Evolutionary conservation across 2,329 filamentous ascomycete genomes (phyloP).

Genomic region (Dactylonectria estremocensis): DNA sequence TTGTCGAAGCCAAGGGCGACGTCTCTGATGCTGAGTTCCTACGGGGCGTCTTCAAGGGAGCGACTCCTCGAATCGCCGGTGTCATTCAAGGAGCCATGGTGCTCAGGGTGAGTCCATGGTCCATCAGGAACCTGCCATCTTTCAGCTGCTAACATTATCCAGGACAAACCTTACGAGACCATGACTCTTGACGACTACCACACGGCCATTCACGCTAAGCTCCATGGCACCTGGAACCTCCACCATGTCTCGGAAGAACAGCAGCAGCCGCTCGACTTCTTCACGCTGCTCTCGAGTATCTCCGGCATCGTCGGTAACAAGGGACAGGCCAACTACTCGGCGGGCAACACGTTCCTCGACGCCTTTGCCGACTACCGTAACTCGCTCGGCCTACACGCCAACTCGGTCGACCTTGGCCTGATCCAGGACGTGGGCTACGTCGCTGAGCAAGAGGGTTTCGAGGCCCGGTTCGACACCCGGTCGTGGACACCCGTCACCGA

Average conservation of each 20-base stretch:
- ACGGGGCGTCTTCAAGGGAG: neutral
- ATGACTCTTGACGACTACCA: conserved; percentile 15
- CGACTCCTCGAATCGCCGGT: conserved; percentile 11
- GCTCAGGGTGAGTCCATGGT: conserved; percentile 9
- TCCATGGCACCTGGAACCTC: conserved; percentile 20
- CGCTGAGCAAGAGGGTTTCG: conserved; percentile 21
- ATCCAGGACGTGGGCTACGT: conserved; percentile 41
- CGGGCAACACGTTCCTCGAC: conserved; percentile 10
- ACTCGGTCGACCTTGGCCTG: conserved; percentile 48
- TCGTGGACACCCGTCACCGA: conserved; percentile 48
- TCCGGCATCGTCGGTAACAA: conserved; percentile 29
- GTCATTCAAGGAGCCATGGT: conserved; percentile 19
- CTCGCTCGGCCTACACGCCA: conserved; percentile 44
- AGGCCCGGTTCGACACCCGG: conserved; percentile 12
- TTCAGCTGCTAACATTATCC: neutral
- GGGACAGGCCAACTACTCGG: conserved; percentile 15
- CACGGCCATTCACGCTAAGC: conserved; percentile 10
- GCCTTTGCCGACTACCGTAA: conserved; percentile 36
- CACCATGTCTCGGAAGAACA: conserved; percentile 2
- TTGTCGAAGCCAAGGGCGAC: neutral
- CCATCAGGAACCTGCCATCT: neutral
- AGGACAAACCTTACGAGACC: conserved; percentile 18
- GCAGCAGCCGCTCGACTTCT: conserved; percentile 12
- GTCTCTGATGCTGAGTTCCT: neutral
- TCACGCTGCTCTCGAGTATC: conserved; percentile 10